Base-by-base conservation (phyloP, 352 stramenopile species). In the Phytophthora tentaculata region DNA sequence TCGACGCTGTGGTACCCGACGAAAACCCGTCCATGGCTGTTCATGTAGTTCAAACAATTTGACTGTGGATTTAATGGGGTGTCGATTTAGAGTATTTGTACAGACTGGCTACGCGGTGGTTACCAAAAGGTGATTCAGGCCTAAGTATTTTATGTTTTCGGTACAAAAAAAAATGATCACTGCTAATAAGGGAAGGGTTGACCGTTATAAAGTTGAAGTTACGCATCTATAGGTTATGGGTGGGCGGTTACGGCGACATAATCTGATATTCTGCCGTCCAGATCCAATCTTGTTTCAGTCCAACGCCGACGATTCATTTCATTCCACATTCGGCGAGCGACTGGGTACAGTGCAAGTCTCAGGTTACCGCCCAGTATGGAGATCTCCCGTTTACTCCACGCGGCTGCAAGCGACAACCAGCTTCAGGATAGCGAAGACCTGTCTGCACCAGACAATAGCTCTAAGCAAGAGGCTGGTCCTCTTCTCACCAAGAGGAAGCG, bases 11-110 rank as follows among this genome's bases (percentile, higher is more conserved):
- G 14, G 47, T 22, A 12, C 23, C 60, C 13, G 52, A 56, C 23
- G 44, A 57, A 4, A 69, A 61, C 28, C 48, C 56, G 9, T 67
- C 51, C 67, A 74, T 74, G 5, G 5, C 20, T 16, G 41, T 28
- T 16, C 9, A 22, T 55, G 6, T 13, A 17, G 4, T 17, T n/a
- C n/a, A n/a, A n/a, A n/a, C n/a, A n/a, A n/a, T n/a, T n/a, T n/a
- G n/a, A n/a, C n/a, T n/a, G n/a, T n/a, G n/a, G n/a, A n/a, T n/a
- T n/a, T n/a, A n/a, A n/a, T n/a, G n/a, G n/a, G n/a, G n/a, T n/a
- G n/a, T n/a, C n/a, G n/a, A n/a, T n/a, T n/a, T n/a, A n/a, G 41
- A 2, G 16, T 52, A 52, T 52, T 52, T 52, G 20, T 35, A 52
- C 41, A 24, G 41, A 48, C 3, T 43, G 12, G 14, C 4, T 8